Base-by-base conservation (phyloP, 768 basidiomycete species). In the Boletellus emodensis region DNA sequence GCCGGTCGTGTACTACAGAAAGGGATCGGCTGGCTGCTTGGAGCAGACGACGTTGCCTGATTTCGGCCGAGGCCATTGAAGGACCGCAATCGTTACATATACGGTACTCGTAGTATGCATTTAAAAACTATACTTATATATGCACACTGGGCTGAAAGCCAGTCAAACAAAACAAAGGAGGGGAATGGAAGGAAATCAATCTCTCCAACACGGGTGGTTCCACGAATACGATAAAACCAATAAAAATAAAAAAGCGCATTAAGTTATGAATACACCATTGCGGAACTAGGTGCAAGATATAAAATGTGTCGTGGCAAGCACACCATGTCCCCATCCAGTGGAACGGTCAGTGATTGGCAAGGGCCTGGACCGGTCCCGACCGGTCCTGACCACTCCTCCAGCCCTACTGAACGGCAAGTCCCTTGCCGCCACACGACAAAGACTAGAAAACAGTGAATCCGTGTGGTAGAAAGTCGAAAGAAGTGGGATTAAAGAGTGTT, bases 21-120 rank as follows among this genome's bases (percentile, higher is more conserved):
- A 61, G 95, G 95, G 8, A 90, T 98, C 46, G 94, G 94, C 26
- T 98, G 95, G 95, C 75, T 98, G 26, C 84, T 98, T 50, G 95
- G 95, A 37, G 88, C 84, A 12, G 93, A 94, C 53, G 85, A 83
- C 26, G 55, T 55, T 37, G 45, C 34, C 36, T 57, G 30, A 52
- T 26, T 18, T 40, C 5, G n/a, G 28, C 20, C 41, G 3, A 17
- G 30, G 41, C n/a, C n/a, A n/a, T n/a, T 10, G 6, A 30, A 10
- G 30, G 30, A 30, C 30, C 11, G 30, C 30, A 30, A 30, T 44
- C 7, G 20, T 34, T 44, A 44, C 33, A 44, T 35, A 26, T 46
- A 61, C 51, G 48, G 34, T 57, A 60, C 46, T 56, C 30, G 11
- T 30, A 30, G 54, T 58, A 54, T 54, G 49, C 54, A 57, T 51